Evolutionary conservation across 2,329 filamentous ascomycete genomes (phyloP), one percentile per base, ranked within the genome.

Genomic region (Aspergillus carbonarius): DNA sequence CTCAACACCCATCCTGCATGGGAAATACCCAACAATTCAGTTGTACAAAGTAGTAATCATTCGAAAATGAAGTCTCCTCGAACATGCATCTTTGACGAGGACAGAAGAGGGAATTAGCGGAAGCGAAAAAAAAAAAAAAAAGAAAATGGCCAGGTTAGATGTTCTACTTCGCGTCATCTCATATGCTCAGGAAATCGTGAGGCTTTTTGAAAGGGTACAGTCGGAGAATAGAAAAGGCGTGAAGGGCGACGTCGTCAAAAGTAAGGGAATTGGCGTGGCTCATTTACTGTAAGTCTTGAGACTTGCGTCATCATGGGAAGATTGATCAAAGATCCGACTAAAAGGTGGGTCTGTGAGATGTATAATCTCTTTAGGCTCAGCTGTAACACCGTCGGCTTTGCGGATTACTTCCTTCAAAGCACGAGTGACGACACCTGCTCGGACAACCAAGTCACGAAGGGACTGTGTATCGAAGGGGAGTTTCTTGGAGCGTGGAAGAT

Each of bases 391-490:
- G 62, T 82, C 79, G 42, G 79, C 79, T 68, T 77, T 79, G 59
- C 79, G 78, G 46, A 82, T 74, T 49, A 80, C 76, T 59, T 81
- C 79, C 62, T 82, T 81, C 54, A 82, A 63, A 12, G 79, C 76
- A 48, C 79, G 73, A 17, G 78, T 81, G 44, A 82, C 77, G 30
- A 79, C 78, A 17, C 79, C 78, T 15, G 79, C 79, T 42, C 79
- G 76, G 27, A 77, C 68, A 25, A 88, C 85, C 57, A 88, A 83
- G 67, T 86, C 83, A 63, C 82, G 80, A 13, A 88, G 78, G 44
- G 86, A 88, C 25, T 83, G 83, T 2, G 85, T 88, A 66, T 88
- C 85, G 67, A 88, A 88, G 0, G 85, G 84, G n/a, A 88, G 81
- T 65, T 87, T 88, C 54, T 74, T 73, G 17, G 73, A 66, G 37